These are phyloP conservation scores for Coemansia biformis DNA, from an alignment of 192 early-diverging fungal genomes.

Conservation along the genomic window DNA sequence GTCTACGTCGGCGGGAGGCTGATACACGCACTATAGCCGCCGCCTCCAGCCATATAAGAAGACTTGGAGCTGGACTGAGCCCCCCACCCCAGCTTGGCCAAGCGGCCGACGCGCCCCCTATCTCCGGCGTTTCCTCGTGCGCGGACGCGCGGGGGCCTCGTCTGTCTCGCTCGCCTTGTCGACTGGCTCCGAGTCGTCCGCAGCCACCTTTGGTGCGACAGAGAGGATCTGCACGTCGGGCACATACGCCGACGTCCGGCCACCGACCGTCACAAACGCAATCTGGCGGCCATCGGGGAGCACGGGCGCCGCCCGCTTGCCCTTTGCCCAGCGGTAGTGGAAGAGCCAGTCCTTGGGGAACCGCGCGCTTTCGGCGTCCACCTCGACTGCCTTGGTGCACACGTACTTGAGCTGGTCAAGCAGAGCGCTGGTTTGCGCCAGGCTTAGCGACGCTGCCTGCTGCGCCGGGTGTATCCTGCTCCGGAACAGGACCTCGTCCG, in stretches of 20 bases:
- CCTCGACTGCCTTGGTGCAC: slow-evolving; percentile 52
- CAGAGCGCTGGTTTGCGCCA: slow-evolving; percentile 46
- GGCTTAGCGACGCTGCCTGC: slow-evolving; percentile 45
- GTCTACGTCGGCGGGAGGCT: slow-evolving; percentile 76
- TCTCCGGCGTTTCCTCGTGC: no score
- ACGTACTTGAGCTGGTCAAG: slow-evolving; percentile 51
- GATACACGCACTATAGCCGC: slow-evolving; percentile 31
- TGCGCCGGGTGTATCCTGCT: slow-evolving; percentile 66
- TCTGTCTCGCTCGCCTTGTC: neutral
- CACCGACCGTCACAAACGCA: slow-evolving; percentile 63
- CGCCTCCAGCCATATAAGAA: neutral
- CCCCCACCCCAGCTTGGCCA: no score
- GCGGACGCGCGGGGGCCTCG: no score
- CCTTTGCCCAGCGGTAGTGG: slow-evolving; percentile 70
- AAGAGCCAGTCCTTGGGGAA: slow-evolving; percentile 77
- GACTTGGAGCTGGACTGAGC: no score
- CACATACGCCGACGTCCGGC: slow-evolving; percentile 32
- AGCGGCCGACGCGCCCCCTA: no score
- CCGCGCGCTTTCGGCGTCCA: slow-evolving; percentile 60
- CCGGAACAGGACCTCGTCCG: slow-evolving; percentile 77
- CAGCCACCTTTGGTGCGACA: no score
- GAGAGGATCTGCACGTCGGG: slow-evolving; percentile 17
- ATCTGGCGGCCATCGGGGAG: slow-evolving; percentile 59
- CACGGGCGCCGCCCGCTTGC: slow-evolving; percentile 26
- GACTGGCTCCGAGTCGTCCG: neutral